phyloP scores from a whole-genome alignment of 495 filamentous ascomycete genomes.

The Aspergillus hancockii region DNA sequence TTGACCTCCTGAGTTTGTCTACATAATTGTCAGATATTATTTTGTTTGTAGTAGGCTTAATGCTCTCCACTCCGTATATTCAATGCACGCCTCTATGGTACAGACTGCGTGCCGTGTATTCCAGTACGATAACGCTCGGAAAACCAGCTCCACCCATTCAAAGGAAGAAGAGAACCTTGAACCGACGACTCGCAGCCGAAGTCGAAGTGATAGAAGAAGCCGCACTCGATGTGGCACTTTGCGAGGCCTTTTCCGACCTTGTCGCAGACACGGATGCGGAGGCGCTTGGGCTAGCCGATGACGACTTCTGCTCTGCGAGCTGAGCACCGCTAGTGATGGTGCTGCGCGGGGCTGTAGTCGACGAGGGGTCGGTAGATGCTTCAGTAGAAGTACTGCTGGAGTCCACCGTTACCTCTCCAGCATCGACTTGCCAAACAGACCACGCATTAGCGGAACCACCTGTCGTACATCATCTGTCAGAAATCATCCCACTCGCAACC shows the following conservation, averaged over 20 bases:
- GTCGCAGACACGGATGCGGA: neutral
- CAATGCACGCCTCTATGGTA: no score
- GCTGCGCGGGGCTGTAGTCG: neutral
- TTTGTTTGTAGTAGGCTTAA: no score
- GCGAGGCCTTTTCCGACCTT: neutral
- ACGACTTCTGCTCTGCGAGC: neutral
- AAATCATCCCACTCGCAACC: neutral
- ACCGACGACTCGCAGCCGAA: slow-evolving; percentile 14
- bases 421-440: slow-evolving; percentile 5
- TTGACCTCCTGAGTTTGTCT: no score
- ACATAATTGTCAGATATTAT: no score
- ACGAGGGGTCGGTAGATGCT: neutral
- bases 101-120: no score
- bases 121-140: no score
- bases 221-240: neutral
- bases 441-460: slow-evolving; percentile 5
- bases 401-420: neutral
- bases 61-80: no score
- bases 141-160: neutral
- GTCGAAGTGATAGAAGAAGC: slow-evolving; percentile 1
- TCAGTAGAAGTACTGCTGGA: neutral
- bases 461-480: neutral
- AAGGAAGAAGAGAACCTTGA: neutral
- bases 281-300: no score
- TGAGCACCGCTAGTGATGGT: neutral